These are phyloP conservation scores for Rosa lucieae DNA, from an alignment of 306 rosid genomes.

Conservation along the genomic window DNA sequence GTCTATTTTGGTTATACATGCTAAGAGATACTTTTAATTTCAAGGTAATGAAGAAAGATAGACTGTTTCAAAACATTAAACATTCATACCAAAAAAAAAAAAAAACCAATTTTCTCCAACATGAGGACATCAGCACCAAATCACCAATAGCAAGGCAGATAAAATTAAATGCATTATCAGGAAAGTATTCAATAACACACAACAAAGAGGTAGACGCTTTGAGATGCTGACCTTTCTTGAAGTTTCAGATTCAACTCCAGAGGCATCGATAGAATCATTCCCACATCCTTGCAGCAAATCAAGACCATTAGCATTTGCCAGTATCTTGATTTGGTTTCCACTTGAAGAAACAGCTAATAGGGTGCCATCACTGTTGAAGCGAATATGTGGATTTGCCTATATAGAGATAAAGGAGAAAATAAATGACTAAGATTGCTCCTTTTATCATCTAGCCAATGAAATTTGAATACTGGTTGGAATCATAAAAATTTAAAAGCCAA, in stretches of 20 bases:
- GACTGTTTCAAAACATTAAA: neutral
- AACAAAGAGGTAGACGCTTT: neutral
- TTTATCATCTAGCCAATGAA: neutral
- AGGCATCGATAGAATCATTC: conserved; percentile 50
- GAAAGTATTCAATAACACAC: neutral
- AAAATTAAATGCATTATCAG: neutral
- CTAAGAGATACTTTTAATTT: neutral
- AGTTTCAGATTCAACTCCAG: conserved; percentile 56
- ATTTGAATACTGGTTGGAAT: neutral
- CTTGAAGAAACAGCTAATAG: conserved; percentile 71
- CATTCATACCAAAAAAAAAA: neutral
- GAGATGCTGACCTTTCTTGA: conserved; percentile 49
- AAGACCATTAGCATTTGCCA: conserved; percentile 58
- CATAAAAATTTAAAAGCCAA: neutral
- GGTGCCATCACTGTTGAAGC: conserved; percentile 76
- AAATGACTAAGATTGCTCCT: conserved; percentile 11
- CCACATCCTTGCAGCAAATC: conserved; percentile 46
- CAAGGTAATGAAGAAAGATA: neutral
- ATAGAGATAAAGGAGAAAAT: conserved; percentile 12
- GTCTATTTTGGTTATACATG: neutral
- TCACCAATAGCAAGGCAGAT: neutral
- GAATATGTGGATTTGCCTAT: conserved; percentile 77
- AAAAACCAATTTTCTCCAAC: neutral
- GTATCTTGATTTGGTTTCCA: conserved; percentile 67
- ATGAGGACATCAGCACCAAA: neutral